Conservation (phyloP, 441 rosid genomes). For the Populus hybrid region DNA sequence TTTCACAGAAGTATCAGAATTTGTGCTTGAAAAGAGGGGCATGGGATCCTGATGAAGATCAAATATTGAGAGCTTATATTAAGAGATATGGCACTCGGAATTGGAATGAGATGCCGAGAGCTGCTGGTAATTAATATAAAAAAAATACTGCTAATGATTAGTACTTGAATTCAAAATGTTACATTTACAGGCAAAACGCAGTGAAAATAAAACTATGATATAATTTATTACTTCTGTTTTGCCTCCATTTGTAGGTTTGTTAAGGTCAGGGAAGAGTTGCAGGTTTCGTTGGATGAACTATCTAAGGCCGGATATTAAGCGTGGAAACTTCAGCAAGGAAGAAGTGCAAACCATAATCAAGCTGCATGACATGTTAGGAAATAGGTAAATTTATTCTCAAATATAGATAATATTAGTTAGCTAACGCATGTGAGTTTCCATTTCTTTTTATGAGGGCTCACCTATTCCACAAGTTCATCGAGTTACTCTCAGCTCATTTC, state of each 20-base stretch:
- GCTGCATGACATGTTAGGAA: slow-evolving; percentile 32
- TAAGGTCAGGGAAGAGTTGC: slow-evolving; percentile 48
- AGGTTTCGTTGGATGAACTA: slow-evolving; percentile 51
- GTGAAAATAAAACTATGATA: not conserved
- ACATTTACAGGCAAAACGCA: not conserved
- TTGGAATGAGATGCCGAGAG: slow-evolving; percentile 39
- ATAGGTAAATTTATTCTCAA: slow-evolving; percentile 19
- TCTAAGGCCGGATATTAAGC: slow-evolving; percentile 31
- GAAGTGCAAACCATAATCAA: slow-evolving; percentile 35
- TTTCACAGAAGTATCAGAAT: not conserved
- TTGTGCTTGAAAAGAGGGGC: slow-evolving; percentile 25
- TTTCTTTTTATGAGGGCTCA: too few relatives aligned
- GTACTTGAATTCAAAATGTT: not conserved
- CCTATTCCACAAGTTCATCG: too few relatives aligned
- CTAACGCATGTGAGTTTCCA: too few relatives aligned
- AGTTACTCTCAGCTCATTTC: too few relatives aligned
- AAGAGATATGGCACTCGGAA: slow-evolving; percentile 39
- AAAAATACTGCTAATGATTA: not conserved
- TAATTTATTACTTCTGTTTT: not conserved
- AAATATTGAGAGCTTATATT: slow-evolving; percentile 31
- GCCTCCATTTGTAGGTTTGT: slow-evolving; percentile 25
- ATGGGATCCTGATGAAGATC: slow-evolving; percentile 40
- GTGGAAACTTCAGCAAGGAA: slow-evolving; percentile 35
- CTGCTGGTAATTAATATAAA: slow-evolving; percentile 27
- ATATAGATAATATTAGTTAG: too few relatives aligned